phyloP scores from a whole-genome alignment of 805 yeast genomes.

The Teunomyces panamensis region DNA sequence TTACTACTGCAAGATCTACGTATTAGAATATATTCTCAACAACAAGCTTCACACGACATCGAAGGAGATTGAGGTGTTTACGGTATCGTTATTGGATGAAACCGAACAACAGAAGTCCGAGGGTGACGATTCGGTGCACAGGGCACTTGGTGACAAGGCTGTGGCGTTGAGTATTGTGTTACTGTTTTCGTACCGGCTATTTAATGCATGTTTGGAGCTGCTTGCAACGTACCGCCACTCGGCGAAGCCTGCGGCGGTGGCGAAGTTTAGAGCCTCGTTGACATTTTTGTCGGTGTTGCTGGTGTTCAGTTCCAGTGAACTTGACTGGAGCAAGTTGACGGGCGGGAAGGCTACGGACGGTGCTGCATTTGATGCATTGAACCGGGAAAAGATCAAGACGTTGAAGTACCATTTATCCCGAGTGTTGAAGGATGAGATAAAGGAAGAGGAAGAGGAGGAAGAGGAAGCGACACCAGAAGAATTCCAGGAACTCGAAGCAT shows the following conservation, averaged over 20 bases:
- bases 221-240: conserved; percentile 7
- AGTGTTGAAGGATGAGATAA: conserved; percentile 37
- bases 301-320: conserved; percentile 24
- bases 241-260: conserved; percentile 17
- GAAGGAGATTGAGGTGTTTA: conserved; percentile 55
- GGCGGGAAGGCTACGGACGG: conserved; percentile 29
- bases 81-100: conserved; percentile 61
- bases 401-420: conserved; percentile 38
- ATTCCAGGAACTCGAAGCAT: conserved; percentile 4
- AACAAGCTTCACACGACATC: conserved; percentile 56
- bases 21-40: conserved; percentile 68
- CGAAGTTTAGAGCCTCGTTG: conserved; percentile 35
- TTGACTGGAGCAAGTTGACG: conserved; percentile 33
- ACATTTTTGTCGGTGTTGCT: conserved; percentile 30
- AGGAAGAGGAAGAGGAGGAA: conserved; percentile 19
- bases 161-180: conserved; percentile 27
- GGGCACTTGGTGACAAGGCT: conserved; percentile 54
- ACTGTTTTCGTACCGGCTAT: conserved; percentile 34
- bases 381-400: conserved; percentile 32
- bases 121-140: conserved; percentile 38
- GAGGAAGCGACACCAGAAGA: conserved; percentile 23
- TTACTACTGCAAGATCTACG: conserved; percentile 66
- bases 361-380: conserved; percentile 23
- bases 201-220: conserved; percentile 29
- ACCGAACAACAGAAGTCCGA: conserved; percentile 59